Percentiles rank a stretch among this genome's conserved stretches.
These are phyloP conservation scores for Nidula niveotomentosa DNA, from an alignment of 1,284 basidiomycete species.

Conservation along the genomic window DNA sequence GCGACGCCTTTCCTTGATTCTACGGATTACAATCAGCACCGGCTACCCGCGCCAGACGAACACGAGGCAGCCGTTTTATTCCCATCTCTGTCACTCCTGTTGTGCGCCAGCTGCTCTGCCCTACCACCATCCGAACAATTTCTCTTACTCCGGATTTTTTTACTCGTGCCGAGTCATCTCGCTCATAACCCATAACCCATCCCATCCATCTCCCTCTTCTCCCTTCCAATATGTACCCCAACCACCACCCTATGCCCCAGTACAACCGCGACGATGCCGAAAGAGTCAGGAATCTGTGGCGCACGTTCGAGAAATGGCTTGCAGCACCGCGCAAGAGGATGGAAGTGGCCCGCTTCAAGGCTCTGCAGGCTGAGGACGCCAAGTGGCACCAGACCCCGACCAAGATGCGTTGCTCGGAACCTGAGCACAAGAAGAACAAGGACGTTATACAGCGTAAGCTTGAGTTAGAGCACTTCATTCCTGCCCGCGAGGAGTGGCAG, in stretches of 20 bases:
- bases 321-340: constrained; percentile 21
- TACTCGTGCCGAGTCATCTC: too few relatives aligned
- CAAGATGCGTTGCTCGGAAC: constrained; percentile 8
- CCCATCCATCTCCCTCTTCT: background rate
- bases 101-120: too few relatives aligned
- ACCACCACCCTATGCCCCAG: background rate
- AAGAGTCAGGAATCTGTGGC: constrained; percentile 33
- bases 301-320: constrained; percentile 32
- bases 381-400: constrained; percentile 16
- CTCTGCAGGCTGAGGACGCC: constrained; percentile 18
- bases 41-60: too few relatives aligned
- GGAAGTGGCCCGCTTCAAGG: constrained; percentile 20
- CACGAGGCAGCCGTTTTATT: too few relatives aligned
- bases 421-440: constrained; percentile 28
- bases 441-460: constrained; percentile 20
- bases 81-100: too few relatives aligned
- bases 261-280: background rate
- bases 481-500: constrained; percentile 36
- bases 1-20: too few relatives aligned
- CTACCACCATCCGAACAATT: too few relatives aligned
- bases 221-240: background rate
- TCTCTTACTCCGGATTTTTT: too few relatives aligned
- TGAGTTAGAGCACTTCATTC: constrained; percentile 24
- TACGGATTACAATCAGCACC: too few relatives aligned
- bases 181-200: too few relatives aligned